Evolutionary conservation across 1,284 basidiomycete genomes (phyloP).

Genomic region (Ganoderma boninense): DNA sequence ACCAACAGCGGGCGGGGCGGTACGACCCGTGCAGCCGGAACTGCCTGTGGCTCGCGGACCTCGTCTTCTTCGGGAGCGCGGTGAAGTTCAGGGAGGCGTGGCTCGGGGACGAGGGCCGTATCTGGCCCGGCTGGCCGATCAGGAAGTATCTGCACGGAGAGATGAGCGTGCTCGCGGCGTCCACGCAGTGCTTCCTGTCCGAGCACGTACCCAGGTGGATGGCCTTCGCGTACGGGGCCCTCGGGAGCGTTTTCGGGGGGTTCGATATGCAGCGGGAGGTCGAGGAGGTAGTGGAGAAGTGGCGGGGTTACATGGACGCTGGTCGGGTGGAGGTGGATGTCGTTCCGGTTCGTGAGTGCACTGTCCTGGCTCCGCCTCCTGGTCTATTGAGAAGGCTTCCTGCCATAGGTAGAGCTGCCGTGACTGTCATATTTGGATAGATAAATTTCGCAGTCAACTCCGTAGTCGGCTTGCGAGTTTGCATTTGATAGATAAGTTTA

Average conservation of each 20-base stretch:
- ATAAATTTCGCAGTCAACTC: too few relatives aligned
- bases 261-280: constrained; percentile 11
- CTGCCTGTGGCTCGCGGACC: constrained; percentile 16
- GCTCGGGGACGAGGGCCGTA: background rate
- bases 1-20: constrained; percentile 1
- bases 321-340: background rate
- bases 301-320: background rate
- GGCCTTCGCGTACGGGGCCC: background rate
- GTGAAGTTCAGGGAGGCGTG: constrained; percentile 11
- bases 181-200: constrained; percentile 3
- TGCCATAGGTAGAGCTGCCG: too few relatives aligned
- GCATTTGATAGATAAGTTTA: too few relatives aligned
- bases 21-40: constrained; percentile 7
- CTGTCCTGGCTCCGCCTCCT: background rate
- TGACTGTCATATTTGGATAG: too few relatives aligned
- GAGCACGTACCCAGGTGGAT: constrained; percentile 4
- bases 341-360: too few relatives aligned
- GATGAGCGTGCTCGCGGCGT: constrained; percentile 10
- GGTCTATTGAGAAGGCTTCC: too few relatives aligned
- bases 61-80: constrained; percentile 15
- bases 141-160: constrained; percentile 11
- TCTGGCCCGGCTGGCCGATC: constrained; percentile 1
- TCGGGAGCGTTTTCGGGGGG: constrained; percentile 2
- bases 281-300: constrained; percentile 6
- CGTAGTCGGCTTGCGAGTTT: too few relatives aligned